Base-by-base conservation (phyloP, 345 rosid species). In the Luvunga scandens region DNA sequence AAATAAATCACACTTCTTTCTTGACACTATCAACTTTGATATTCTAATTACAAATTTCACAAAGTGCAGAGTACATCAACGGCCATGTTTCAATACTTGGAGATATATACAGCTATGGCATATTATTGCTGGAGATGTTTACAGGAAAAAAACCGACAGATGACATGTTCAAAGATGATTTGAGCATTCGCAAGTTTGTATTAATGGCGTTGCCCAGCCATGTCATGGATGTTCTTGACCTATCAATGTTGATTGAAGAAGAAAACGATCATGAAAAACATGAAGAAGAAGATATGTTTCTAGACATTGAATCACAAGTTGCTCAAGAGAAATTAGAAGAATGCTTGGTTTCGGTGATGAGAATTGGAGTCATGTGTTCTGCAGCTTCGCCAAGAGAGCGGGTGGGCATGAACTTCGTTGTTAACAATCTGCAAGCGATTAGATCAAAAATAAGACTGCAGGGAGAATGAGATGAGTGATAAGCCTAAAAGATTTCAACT, bases 31-130 rank as follows among this genome's bases (percentile, higher is more conserved):
- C 21, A 53, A 53, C 57, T 18, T 53, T 53, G 57, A 18, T 19
- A 18, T 53, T 53, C 60, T 69, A 48, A 48, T 69, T 9, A 19
- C 38, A 74, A 21, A 27, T 21, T 64, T 39, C 64, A 6, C 42
- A 13, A 71, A 48, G 13, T 69, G 71, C 84, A 81, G 83, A 82
- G 78, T 82, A 85, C 21, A 27, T 22, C 24, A 77, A 69, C 7
- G 73, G 66, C 6, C 71, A 66, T 16, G 80, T 80, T 50, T 77
- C 85, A 25, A 45, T 53, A 25, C 67, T 60, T 2, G 87, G 82
- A 71, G 87, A 85, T 45, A 73, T 75, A 19, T 82, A 82, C 85
- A 80, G 81, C 75, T 85, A 56, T 48, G 85, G 82, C 34, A 71
- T 82, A 50, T 72, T 85, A 24, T 27, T 82, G 65, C 75, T 77